Evolutionary conservation across 768 basidiomycete genomes (phyloP).

Genomic region (Lactarius indigo): DNA sequence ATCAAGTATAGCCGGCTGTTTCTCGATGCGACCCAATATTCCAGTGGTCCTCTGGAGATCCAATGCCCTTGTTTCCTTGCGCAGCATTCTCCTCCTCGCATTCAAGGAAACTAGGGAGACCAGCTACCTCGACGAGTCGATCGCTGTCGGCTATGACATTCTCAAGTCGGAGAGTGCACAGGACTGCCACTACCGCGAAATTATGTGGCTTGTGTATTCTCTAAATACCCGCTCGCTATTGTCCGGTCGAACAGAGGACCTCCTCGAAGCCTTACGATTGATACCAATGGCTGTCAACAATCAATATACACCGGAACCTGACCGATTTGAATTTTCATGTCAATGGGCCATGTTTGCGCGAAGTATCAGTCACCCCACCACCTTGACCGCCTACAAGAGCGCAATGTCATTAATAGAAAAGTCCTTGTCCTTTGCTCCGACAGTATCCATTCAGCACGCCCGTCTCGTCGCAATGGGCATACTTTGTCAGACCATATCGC

Average conservation of each 20-base stretch:
- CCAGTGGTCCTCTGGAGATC: not conserved
- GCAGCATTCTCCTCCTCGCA: not conserved
- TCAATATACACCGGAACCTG: not conserved
- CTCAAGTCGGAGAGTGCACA: not conserved
- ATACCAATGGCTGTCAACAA: not conserved
- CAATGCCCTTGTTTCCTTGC: not conserved
- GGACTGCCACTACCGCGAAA: fast-evolving
- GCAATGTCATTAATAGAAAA: not conserved
- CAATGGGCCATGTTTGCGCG: not conserved
- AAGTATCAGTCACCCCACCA: not conserved
- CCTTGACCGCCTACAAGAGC: not conserved
- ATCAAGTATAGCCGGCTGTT: not conserved
- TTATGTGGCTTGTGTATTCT: not conserved
- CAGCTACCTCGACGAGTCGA: conserved; percentile 2
- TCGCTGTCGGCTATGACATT: not conserved
- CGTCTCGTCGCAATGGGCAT: not conserved
- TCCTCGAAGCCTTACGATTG: not conserved
- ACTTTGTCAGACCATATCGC: not conserved
- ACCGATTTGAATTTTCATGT: not conserved
- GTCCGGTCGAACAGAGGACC: not conserved
- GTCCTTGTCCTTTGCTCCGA: not conserved
- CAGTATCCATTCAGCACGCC: not conserved
- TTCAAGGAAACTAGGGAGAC: not conserved
- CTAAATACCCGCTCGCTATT: not conserved
- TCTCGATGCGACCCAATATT: not conserved